Percentiles rank a stretch among this genome's conserved stretches.
Conservation (phyloP, 1,139 yeast species). For the Yamadazyma blattariae region DNA sequence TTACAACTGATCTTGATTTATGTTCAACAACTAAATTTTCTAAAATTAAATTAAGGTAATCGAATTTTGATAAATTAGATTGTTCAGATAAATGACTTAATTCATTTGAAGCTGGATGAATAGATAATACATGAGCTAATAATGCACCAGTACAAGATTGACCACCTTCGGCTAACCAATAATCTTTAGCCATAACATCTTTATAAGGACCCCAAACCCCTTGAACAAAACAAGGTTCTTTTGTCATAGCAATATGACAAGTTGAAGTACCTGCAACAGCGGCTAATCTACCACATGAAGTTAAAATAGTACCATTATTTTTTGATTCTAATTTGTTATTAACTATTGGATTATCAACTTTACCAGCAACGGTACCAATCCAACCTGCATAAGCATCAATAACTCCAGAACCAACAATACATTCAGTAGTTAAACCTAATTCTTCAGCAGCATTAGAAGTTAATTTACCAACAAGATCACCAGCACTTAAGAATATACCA, state of each 20-base stretch:
- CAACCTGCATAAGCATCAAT: constrained; percentile 99
- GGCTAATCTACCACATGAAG: constrained; percentile 82
- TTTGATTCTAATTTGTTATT: constrained; percentile 33
- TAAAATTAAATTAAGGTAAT: constrained; percentile 70
- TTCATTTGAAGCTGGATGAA: constrained; percentile 84
- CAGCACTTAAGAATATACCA: constrained; percentile 80
- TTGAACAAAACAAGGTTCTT: constrained; percentile 82
- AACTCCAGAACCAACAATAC: constrained; percentile 91
- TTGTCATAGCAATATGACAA: constrained; percentile 88
- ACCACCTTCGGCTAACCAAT: constrained; percentile 99
- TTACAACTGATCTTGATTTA: constrained; percentile 65
- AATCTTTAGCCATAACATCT: constrained; percentile 83
- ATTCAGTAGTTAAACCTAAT: constrained; percentile 73
- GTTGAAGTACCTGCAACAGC: constrained; percentile 99
- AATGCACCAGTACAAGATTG: constrained; percentile 96
- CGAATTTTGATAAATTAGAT: constrained; percentile 73
- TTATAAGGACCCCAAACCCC: constrained; percentile 99
- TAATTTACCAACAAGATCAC: constrained; percentile 79
- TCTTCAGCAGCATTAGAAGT: constrained; percentile 70
- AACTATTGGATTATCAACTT: constrained; percentile 52
- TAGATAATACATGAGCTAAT: constrained; percentile 82
- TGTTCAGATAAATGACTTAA: constrained; percentile 61
- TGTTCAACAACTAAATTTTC: constrained; percentile 62
- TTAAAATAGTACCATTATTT: constrained; percentile 42
- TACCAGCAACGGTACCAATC: constrained; percentile 97